A percentile compares a stretch with the other conserved stretches of the same genome.
Evolutionary conservation across 768 basidiomycete genomes (phyloP).

Genomic region (Tulasnella sp.): DNA sequence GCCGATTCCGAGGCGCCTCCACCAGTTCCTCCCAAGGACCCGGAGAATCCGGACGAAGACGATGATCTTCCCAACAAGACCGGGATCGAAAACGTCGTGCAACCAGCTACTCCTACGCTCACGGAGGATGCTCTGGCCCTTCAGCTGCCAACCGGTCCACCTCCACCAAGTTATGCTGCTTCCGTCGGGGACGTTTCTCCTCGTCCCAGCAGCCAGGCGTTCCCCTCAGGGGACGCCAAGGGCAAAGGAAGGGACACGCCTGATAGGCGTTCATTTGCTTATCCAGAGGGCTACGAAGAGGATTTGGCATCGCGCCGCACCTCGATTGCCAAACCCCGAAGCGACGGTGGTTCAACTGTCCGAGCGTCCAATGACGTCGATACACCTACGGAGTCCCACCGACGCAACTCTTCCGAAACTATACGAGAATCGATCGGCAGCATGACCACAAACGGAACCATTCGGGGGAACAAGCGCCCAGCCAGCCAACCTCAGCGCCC

Average conservation of each 20-base stretch:
- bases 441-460: neutral
- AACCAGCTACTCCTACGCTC: conserved; percentile 11
- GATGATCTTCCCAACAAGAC: conserved; percentile 10
- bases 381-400: neutral
- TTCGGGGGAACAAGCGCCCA: conserved; percentile 9
- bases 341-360: conserved; percentile 29
- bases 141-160: neutral
- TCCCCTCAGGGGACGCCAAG: neutral
- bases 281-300: neutral
- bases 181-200: neutral
- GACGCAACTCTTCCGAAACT: conserved; percentile 41
- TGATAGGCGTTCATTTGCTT: neutral
- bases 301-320: neutral
- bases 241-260: neutral
- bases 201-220: conserved; percentile 12
- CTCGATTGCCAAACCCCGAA: conserved; percentile 3
- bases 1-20: neutral
- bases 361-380: conserved; percentile 10
- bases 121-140: neutral
- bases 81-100: conserved; percentile 20
- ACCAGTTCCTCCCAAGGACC: neutral
- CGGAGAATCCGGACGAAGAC: neutral
- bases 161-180: neutral
- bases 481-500: neutral
- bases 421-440: conserved; percentile 38